Evolutionary conservation across 2,329 filamentous ascomycete species (phyloP).

Genomic region (Sporothrix schenckii): DNA sequence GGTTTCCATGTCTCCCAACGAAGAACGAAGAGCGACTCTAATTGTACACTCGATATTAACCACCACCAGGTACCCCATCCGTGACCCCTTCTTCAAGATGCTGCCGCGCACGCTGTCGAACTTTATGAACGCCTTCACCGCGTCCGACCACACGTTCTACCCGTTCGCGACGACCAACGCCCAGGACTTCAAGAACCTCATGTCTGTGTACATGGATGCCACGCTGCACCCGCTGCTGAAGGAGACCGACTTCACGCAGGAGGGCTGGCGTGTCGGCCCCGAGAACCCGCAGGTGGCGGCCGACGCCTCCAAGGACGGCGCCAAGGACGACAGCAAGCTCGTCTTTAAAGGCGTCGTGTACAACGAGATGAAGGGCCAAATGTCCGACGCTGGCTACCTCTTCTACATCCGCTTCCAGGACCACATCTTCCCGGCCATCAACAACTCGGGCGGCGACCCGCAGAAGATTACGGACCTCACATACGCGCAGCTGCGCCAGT

Average conservation of each 20-base stretch:
- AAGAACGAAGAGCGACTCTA: too few species aligned
- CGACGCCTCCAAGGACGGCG: conserved; percentile 39
- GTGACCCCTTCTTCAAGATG: conserved; percentile 99
- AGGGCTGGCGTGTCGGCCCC: conserved; percentile 94
- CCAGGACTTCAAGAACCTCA: conserved; percentile 92
- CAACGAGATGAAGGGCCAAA: conserved; percentile 99
- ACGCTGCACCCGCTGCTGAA: conserved; percentile 89
- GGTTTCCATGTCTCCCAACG: conserved; percentile 34
- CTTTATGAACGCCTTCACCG: conserved; percentile 99
- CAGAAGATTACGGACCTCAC: conserved; percentile 95
- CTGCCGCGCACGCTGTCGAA: conserved; percentile 96
- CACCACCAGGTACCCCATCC: conserved; percentile 77
- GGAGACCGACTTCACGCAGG: conserved; percentile 88
- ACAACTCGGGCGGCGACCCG: conserved; percentile 96
- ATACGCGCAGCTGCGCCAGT: conserved; percentile 83
- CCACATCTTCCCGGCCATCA: conserved; percentile 87
- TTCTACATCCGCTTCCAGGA: conserved; percentile 97
- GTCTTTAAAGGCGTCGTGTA: conserved; percentile 98
- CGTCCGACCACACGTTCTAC: conserved; percentile 94
- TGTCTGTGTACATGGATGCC: conserved; percentile 95
- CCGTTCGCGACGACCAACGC: conserved; percentile 96
- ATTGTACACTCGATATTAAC: neutral
- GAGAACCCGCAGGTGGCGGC: conserved; percentile 70
- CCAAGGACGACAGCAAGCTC: conserved; percentile 64
- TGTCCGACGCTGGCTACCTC: conserved; percentile 94